Base-by-base conservation (phyloP, 2,329 filamentous ascomycete genomes). In the Penicillium capsulatum region DNA sequence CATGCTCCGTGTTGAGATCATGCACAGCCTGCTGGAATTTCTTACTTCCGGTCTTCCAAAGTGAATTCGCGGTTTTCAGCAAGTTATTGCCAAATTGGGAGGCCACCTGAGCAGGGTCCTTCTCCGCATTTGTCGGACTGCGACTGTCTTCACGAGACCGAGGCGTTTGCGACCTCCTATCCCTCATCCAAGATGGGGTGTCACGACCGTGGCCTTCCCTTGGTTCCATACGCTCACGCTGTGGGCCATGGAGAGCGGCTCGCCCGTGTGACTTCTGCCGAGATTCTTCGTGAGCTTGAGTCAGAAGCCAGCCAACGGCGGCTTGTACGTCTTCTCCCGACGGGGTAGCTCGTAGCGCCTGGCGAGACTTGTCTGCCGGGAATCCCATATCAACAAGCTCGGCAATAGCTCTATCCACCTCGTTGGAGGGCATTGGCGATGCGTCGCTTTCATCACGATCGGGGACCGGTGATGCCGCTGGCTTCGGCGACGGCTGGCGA, bases 361-460 rank as follows among this genome's bases (percentile, higher is more conserved):
- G 75, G 38, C 78, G 77, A n/a, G 92, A 84, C 56, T 89, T 88
- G 42, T 94, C 86, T 0, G 81, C 76, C 0, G 87, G 81, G 54
- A 98, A 98, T 0, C 92, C 92, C 79, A 97, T 97, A 51, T 96
- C 91, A 3, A 96, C 81, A 17, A 98, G 70, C 61, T 97, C 88
- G 7, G 86, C 87, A 17, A 97, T 79, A 7, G 89, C 86, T 51
- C 78, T 80, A 57, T 95, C 88, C 42, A 84, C 81, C 1, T 79
- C 80, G 53, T 69, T 70, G 2, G 54, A 54, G 2, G 63, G 56
- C 33, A 53, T 58, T 2, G 55, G 54, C 15, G 56, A 51, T 27
- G 42, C 40, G 34, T 43, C 31, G 15, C 37, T 40, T 11, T 45
- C 32, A 31, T 50, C 47, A 10, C 42, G 49, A 22, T 51, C 38